phyloP scores from a whole-genome alignment of 2,329 filamentous ascomycete species.

The Trichoderma simmonsii region DNA sequence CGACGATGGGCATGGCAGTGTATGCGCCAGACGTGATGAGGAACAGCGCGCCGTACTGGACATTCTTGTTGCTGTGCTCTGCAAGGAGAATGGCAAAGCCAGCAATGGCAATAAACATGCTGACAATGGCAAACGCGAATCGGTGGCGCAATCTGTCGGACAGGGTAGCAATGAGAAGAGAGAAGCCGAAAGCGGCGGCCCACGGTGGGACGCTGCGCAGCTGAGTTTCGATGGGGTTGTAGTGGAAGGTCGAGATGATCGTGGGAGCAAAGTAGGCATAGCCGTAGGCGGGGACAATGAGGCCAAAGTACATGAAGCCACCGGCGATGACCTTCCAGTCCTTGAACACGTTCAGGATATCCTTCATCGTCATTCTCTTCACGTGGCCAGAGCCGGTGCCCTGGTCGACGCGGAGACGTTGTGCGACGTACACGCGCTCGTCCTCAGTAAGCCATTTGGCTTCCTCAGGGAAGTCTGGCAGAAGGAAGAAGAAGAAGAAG shows the following conservation, averaged over 20 bases:
- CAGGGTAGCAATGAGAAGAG: slow-evolving; percentile 68
- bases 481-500: slow-evolving; percentile 63
- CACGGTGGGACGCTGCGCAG: slow-evolving; percentile 57
- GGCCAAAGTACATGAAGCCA: slow-evolving; percentile 77
- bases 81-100: slow-evolving; percentile 74
- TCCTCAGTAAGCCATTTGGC: slow-evolving; percentile 69
- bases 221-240: slow-evolving; percentile 55
- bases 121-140: slow-evolving; percentile 67
- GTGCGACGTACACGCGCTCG: slow-evolving; percentile 64
- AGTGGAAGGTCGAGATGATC: slow-evolving; percentile 67
- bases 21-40: slow-evolving; percentile 77
- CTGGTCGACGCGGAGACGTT: slow-evolving; percentile 65
- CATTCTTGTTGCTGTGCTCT: slow-evolving; percentile 62
- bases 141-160: slow-evolving; percentile 74
- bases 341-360: slow-evolving; percentile 63
- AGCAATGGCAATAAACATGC: slow-evolving; percentile 65
- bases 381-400: slow-evolving; percentile 61
- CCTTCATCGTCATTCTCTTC: slow-evolving; percentile 54
- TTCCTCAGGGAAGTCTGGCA: slow-evolving; percentile 73
- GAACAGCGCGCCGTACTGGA: slow-evolving; percentile 80
- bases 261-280: slow-evolving; percentile 76
- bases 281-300: slow-evolving; percentile 73
- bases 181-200: slow-evolving; percentile 71
- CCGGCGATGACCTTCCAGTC: slow-evolving; percentile 73
- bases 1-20: slow-evolving; percentile 82